Base-by-base conservation (phyloP, 73 alveolate genomes). In the Effrenium voratum region DNA sequence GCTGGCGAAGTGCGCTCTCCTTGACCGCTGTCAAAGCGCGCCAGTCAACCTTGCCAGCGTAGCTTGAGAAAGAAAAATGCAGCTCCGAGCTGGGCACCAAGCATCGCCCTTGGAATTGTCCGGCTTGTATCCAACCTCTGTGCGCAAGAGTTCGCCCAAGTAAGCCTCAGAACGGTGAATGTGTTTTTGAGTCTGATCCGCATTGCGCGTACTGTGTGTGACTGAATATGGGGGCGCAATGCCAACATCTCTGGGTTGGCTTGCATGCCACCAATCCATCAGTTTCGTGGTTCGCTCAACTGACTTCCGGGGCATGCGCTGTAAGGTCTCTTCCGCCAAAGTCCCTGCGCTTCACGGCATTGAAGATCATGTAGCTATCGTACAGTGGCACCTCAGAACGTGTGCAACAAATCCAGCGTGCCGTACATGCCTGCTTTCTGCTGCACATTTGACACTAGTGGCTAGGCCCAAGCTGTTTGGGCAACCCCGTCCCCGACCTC, bases 401-500 rank as follows among this genome's bases (percentile, higher is more conserved):
- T 22, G 24, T 68, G 80, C 34, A 76, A 75, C 49, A 5, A 22
- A 19, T 40, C 59, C 5, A 10, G n/a, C 40, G 16, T 22, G 45
- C 46, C 38, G 30, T 32, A 1, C 45, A 34, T n/a, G 32, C 43
- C 46, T 24, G 46, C 44, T 57, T 24, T 30, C 2, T 57, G 16
- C n/a, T 0, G 70, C 70, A 57, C 16, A 4, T 1, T 52, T 28
- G 15, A 55, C 24, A 19, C 32, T 19, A 55, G 15, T 28, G 68
- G 13, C 38, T 47, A 36, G 36, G 43, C 24, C 72, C 19, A 15
- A 47, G 57, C 96, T 32, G 96, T 88, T 43, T 88, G 96, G 6
- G 96, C 96, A 3, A 88, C 96, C 22, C 96, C 96, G 32, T 88
- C 96, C 4, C 96, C 96, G 26, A 88, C 96, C 57, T 88, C 96